Evolutionary conservation across 2,329 filamentous ascomycete genomes (phyloP), one percentile per base, ranked within the genome.

Genomic region (Thielaviopsis euricoi): DNA sequence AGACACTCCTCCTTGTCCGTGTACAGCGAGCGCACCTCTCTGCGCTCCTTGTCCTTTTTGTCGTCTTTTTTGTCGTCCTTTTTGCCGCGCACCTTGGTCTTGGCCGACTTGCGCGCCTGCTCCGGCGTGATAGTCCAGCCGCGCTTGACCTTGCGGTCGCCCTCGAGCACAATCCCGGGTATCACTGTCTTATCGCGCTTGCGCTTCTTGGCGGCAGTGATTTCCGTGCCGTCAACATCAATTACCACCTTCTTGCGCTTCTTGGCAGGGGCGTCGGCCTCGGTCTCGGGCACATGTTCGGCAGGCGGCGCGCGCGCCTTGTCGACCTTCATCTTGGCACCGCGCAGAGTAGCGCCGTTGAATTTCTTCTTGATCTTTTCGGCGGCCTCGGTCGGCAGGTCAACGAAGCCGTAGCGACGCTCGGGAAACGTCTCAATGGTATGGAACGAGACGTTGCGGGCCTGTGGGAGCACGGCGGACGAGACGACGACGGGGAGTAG

Each of bases 351-450:
- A 1, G 85, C 80, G 33, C 91, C 91, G 74, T 95, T 87, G 54
- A 97, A 77, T 73, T 93, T 97, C 72, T 86, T 91, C 73, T 84
- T 89, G 57, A 97, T 71, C 70, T 89, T 95, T n/a, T 91, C 86
- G 10, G 91, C 93, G 63, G 95, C 89, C 70, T 81, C 80, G 2
- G 69, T 71, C 0, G 90, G 90, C 43, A 98, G 72, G 52, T 94
- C 89, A 60, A 97, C 76, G 71, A 87, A 98, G 58, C 91, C 93
- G 81, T 89, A 98, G 56, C 81, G 84, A 67, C 82, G 86, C 63
- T 98, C 93, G 15, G 91, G 91, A 62, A 95, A 95, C 0, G 90
- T 90, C 66, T 89, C 80, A 63, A 96, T 73, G 5, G 76, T 75
- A 70, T 97, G 91, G 71, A 85, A 96, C n/a, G 90, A 95, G 56